Conservation (phyloP, 371 early-diverging fungal species). For the Mucor piriformis region DNA sequence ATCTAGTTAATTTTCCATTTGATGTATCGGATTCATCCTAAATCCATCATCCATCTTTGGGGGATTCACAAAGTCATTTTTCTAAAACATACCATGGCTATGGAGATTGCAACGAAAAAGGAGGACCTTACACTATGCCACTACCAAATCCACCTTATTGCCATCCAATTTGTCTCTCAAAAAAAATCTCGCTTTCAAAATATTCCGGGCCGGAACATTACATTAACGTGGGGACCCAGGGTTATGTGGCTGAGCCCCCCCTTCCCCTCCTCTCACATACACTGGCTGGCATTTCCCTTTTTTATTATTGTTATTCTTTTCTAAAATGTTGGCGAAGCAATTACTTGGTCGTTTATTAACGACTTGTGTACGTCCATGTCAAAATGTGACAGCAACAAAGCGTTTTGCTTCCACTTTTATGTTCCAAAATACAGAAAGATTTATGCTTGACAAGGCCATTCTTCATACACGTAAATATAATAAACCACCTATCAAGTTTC, state of each 20-base stretch:
- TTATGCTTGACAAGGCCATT: slow-evolving; percentile 20
- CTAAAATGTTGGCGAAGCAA: slow-evolving; percentile 19
- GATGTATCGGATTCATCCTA: slow-evolving; percentile 6
- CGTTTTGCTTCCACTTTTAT: slow-evolving; percentile 19
- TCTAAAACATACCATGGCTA: slow-evolving; percentile 25
- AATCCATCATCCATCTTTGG: background rate
- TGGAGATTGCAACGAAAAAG: slow-evolving; percentile 30
- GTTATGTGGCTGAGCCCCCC: slow-evolving; percentile 17
- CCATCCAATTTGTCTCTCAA: background rate
- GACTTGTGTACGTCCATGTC: background rate
- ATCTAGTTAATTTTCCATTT: background rate
- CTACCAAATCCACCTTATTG: slow-evolving; percentile 13
- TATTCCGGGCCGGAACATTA: background rate
- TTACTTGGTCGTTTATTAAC: slow-evolving; percentile 15
- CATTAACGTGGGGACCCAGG: slow-evolving; percentile 12
- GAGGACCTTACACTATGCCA: slow-evolving; percentile 23
- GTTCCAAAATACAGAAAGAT: background rate
- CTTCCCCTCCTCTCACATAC: background rate
- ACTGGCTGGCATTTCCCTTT: background rate
- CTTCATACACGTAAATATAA: slow-evolving; percentile 2
- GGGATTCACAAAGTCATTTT: background rate
- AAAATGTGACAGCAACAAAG: background rate
- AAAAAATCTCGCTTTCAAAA: background rate
- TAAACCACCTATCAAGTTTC: background rate
- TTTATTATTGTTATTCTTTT: background rate